Percentiles rank a stretch among this genome's conserved stretches.
Conservation (phyloP, 2,329 filamentous ascomycete genomes). For the Proliferodiscus dingleyae region DNA sequence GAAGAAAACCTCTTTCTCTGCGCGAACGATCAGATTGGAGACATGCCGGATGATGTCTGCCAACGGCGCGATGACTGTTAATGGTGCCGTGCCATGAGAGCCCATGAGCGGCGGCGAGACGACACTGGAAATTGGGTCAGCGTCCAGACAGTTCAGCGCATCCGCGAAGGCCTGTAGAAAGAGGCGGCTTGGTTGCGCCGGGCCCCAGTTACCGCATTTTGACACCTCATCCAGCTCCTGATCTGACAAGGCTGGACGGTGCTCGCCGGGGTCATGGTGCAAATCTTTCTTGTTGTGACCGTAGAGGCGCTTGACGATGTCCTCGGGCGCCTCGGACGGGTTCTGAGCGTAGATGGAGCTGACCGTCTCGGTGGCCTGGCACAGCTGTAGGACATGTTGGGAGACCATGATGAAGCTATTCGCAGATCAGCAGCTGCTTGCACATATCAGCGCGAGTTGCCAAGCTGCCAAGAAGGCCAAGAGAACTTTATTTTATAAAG, state of each 20-base stretch:
- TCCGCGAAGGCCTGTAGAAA: conserved; percentile 51
- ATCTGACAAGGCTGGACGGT: conserved; percentile 17
- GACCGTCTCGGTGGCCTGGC: conserved; percentile 49
- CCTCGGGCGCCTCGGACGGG: conserved; percentile 45
- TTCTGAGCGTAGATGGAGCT: conserved; percentile 51
- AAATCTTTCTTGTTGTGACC: conserved; percentile 23
- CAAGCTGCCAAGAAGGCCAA: conserved; percentile 1
- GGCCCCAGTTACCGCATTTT: conserved; percentile 64
- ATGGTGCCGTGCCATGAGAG: conserved; percentile 57
- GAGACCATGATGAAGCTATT: conserved; percentile 34
- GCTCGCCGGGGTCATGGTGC: conserved; percentile 13
- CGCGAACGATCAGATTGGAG: conserved; percentile 69
- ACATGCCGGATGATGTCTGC: conserved; percentile 69
- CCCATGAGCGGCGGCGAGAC: conserved; percentile 57
- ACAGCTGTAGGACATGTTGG: conserved; percentile 46
- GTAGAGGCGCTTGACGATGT: conserved; percentile 54
- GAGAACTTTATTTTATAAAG: not conserved
- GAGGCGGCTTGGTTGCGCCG: conserved; percentile 56
- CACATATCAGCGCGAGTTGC: not conserved
- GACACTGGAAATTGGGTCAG: conserved; percentile 21
- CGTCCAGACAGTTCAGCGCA: conserved; percentile 4
- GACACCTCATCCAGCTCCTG: conserved; percentile 50
- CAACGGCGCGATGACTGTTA: conserved; percentile 62
- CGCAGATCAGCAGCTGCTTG: not conserved
- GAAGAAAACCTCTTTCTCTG: conserved; percentile 67